These are phyloP conservation scores for Agaricales sp. DNA, from an alignment of 1,284 basidiomycete species.

Conservation along the genomic window DNA sequence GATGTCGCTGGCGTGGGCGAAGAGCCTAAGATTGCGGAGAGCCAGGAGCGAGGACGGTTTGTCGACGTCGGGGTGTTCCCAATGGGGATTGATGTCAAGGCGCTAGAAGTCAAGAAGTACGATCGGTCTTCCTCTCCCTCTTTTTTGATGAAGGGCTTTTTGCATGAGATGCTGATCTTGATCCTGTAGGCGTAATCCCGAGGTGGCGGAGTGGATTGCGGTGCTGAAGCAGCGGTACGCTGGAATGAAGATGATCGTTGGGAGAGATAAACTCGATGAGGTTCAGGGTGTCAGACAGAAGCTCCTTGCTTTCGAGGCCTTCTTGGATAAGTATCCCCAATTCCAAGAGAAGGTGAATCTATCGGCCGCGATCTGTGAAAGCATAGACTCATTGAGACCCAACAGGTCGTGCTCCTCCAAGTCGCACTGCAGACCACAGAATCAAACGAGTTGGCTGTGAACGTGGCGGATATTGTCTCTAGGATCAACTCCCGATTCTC, in stretches of 20 bases:
- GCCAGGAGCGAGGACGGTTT: conserved; percentile 38
- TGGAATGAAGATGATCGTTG: conserved; percentile 80
- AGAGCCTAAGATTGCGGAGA: conserved; percentile 13
- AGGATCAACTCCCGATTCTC: conserved; percentile 79
- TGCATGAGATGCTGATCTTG: not conserved
- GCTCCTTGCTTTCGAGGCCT: conserved; percentile 75
- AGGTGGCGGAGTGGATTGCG: conserved; percentile 76
- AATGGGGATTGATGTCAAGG: conserved; percentile 79
- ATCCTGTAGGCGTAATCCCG: conserved; percentile 56
- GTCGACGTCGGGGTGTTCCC: conserved; percentile 83
- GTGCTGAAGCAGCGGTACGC: conserved; percentile 70
- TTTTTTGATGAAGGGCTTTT: conserved; percentile 6
- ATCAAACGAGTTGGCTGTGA: conserved; percentile 64
- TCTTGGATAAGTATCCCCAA: conserved; percentile 70
- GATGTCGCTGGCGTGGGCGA: conserved; percentile 15
- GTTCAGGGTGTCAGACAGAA: conserved; percentile 81
- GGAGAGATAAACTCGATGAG: conserved; percentile 82
- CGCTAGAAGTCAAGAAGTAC: conserved; percentile 59
- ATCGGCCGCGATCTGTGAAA: not conserved
- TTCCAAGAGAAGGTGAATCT: conserved; percentile 58
- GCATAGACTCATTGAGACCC: no score
- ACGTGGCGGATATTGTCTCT: conserved; percentile 69
- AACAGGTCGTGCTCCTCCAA: conserved; percentile 72
- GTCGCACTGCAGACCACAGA: conserved; percentile 79
- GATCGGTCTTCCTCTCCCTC: conserved; percentile 14